These are phyloP conservation scores for Calonectria fujianensis DNA, from an alignment of 2,329 filamentous ascomycete genomes.

Conservation along the genomic window DNA sequence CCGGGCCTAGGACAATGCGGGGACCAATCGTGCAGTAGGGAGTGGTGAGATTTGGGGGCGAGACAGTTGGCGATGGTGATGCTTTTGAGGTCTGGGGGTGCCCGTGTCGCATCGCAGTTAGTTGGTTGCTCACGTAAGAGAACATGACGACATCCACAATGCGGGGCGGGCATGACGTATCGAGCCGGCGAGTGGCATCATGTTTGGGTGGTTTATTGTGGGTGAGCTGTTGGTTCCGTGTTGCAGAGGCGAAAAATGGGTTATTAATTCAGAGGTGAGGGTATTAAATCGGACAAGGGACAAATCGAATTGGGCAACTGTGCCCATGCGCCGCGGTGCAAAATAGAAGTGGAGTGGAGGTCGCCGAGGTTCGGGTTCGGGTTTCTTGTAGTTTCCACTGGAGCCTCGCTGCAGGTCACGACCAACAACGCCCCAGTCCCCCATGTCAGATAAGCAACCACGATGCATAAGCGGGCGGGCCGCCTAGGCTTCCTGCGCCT, in stretches of 20 bases:
- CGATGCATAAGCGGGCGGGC: background rate
- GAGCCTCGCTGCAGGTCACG: background rate
- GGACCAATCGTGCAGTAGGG: background rate
- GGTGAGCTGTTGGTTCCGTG: constrained; percentile 18
- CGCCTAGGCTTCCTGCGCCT: background rate
- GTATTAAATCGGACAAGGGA: background rate
- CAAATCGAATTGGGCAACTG: constrained; percentile 14
- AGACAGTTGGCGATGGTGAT: constrained; percentile 20
- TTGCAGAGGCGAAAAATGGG: constrained; percentile 19
- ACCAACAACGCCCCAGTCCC: background rate
- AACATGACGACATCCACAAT: constrained; percentile 43
- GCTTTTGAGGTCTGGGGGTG: constrained; percentile 21
- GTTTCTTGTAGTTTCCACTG: background rate
- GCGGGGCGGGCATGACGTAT: constrained; percentile 42
- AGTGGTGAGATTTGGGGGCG: constrained; percentile 12
- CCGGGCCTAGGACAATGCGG: background rate
- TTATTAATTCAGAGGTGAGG: constrained; percentile 11
- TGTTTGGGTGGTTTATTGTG: constrained; percentile 22
- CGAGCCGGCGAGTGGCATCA: constrained; percentile 15
- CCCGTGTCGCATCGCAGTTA: constrained; percentile 18
- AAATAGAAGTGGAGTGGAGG: background rate
- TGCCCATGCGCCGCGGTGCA: background rate
- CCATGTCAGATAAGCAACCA: background rate
- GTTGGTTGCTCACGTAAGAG: constrained; percentile 40
- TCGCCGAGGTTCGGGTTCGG: constrained; percentile 18